These are phyloP conservation scores for Plasmodium sp. DNA, from an alignment of 169 alveolate species.

Conservation along the genomic window DNA sequence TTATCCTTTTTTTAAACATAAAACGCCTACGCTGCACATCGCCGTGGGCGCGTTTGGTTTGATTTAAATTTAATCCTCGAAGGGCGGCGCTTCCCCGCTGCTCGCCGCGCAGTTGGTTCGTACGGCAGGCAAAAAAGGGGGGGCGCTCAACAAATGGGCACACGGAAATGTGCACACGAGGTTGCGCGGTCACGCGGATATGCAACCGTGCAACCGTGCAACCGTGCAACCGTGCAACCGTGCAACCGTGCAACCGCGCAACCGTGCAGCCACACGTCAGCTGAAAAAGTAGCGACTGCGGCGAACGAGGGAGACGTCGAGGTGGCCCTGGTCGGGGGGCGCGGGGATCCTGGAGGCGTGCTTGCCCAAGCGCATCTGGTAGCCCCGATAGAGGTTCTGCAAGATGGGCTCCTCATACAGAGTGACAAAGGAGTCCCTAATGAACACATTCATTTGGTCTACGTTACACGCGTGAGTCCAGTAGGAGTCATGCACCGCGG, in stretches of 20 bases:
- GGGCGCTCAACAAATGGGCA: too few species aligned
- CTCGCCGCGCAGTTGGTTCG: neutral
- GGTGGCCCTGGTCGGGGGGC: constrained; percentile 86
- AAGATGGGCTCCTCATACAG: constrained; percentile 92
- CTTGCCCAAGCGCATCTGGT: constrained; percentile 81
- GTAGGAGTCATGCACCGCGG: constrained; percentile 97
- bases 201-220: too few species aligned
- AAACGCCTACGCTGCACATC: neutral
- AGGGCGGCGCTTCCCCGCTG: neutral
- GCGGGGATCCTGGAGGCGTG: constrained; percentile 80
- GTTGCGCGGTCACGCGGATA: too few species aligned
- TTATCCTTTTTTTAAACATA: neutral
- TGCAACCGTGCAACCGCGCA: too few species aligned
- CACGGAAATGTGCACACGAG: too few species aligned
- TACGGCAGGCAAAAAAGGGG: neutral
- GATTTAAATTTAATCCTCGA: neutral
- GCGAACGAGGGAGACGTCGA: constrained; percentile 80
- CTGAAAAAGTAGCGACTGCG: constrained; percentile 81
- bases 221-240: too few species aligned
- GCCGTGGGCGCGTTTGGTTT: neutral
- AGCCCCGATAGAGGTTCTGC: constrained; percentile 88
- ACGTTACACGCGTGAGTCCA: constrained; percentile 97
- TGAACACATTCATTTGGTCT: constrained; percentile 88
- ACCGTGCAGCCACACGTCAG: neutral
- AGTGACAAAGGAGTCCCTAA: constrained; percentile 92